Evolutionary conservation across 768 basidiomycete species (phyloP).

Genomic region (Hydnum rufescens): DNA sequence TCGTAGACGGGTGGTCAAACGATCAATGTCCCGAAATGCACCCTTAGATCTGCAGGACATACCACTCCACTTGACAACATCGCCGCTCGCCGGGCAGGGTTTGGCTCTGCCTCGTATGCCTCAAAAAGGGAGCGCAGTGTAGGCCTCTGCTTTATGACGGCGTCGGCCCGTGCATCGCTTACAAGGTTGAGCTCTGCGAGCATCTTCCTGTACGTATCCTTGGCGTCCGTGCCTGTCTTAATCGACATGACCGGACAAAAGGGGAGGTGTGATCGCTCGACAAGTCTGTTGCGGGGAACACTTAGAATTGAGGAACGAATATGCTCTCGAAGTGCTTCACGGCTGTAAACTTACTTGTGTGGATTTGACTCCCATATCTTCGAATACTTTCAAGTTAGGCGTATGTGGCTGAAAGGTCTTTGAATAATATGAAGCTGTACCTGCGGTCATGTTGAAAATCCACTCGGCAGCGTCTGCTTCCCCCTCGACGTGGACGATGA

Average conservation of each 20-base stretch:
- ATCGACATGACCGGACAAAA: slow-evolving; percentile 8
- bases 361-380: background rate
- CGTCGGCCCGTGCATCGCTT: slow-evolving; percentile 11
- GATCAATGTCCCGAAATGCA: background rate
- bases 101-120: slow-evolving; percentile 8
- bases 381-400: background rate
- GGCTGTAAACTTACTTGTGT: background rate
- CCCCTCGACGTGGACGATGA: slow-evolving; percentile 5
- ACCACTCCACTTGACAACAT: background rate
- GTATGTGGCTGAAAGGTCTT: background rate
- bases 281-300: slow-evolving; percentile 8
- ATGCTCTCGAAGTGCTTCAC: background rate
- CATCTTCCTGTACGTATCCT: slow-evolving; percentile 14
- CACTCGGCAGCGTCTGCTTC: slow-evolving; percentile 4
- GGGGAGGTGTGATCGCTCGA: slow-evolving; percentile 11
- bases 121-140: slow-evolving; percentile 11
- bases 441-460: slow-evolving; percentile 11
- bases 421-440: slow-evolving; percentile 6
- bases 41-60: too few species aligned
- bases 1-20: background rate
- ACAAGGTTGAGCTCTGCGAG: slow-evolving; percentile 11
- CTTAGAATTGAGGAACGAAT: background rate
- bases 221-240: slow-evolving; percentile 8
- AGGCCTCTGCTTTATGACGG: slow-evolving; percentile 11
- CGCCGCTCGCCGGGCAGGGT: background rate